Evolutionary conservation across 805 yeast species (phyloP).

Genomic region (Saturnispora halmiae): DNA sequence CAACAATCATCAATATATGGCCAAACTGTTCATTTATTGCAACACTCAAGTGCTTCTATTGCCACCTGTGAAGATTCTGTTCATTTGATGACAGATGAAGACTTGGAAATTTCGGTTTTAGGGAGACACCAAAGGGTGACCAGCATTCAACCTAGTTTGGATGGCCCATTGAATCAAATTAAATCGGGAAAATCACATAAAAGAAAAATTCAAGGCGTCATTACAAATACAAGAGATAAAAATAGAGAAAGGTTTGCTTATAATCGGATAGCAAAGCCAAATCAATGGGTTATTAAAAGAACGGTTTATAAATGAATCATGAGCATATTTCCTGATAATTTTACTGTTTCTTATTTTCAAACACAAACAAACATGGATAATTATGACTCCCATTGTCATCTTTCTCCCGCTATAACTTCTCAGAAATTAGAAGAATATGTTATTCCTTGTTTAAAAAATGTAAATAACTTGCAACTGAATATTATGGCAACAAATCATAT

Average conservation of each 20-base stretch:
- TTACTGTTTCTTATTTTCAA: background rate
- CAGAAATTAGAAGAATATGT: constrained; percentile 6
- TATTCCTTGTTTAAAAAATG: background rate
- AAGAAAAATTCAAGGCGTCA: background rate
- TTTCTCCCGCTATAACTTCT: constrained; percentile 21
- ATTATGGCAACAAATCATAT: constrained; percentile 43
- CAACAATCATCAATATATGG: background rate
- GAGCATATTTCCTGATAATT: background rate
- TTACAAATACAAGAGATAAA: constrained; percentile 3
- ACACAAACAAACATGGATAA: constrained; percentile 2
- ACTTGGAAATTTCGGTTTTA: background rate
- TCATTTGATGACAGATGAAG: background rate
- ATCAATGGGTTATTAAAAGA: constrained; percentile 3
- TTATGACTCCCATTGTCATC: constrained; percentile 36
- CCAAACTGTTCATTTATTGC: background rate
- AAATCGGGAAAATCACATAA: background rate
- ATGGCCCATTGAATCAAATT: background rate
- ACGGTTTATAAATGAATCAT: background rate
- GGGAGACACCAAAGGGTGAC: background rate
- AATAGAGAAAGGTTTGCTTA: background rate
- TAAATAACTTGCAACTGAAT: constrained; percentile 12
- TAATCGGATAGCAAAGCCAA: background rate
- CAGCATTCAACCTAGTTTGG: background rate
- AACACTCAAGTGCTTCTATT: background rate
- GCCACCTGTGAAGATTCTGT: background rate